phyloP scores from a whole-genome alignment of 2,329 filamentous ascomycete genomes.

The Ophiocordyceps polyrhachis-furcata region DNA sequence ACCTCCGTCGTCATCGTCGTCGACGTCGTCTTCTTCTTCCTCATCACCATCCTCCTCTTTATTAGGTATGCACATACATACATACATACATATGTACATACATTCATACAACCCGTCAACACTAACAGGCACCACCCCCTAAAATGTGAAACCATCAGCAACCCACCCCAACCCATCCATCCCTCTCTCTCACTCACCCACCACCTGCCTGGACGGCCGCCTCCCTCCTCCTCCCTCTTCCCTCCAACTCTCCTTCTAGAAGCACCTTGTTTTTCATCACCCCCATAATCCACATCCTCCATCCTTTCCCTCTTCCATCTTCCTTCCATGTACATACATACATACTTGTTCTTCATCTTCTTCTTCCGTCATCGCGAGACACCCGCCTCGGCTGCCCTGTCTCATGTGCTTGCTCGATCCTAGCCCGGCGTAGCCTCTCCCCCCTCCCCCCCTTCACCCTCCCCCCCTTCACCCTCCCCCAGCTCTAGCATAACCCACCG shows the following conservation, averaged over 20 bases:
- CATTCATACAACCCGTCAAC: background rate
- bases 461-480: too few species aligned
- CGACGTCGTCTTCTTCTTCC: too few species aligned
- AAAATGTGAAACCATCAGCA: background rate
- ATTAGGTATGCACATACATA: too few species aligned
- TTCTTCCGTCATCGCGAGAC: background rate
- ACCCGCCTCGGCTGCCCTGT: background rate
- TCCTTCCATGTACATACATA: too few species aligned
- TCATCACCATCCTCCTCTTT: too few species aligned
- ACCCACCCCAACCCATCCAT: too few species aligned
- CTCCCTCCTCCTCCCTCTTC: background rate
- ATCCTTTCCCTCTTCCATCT: background rate
- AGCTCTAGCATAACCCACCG: background rate
- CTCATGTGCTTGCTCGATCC: background rate
- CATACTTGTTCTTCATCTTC: background rate
- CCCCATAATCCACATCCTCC: background rate
- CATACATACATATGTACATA: too few species aligned
- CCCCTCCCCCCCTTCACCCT: too few species aligned
- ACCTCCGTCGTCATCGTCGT: too few species aligned
- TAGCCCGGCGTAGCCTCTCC: background rate
- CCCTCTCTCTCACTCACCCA: too few species aligned
- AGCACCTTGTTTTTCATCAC: background rate
- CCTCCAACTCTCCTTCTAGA: background rate
- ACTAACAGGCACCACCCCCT: background rate
- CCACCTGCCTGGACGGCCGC: too few species aligned